phyloP scores from a whole-genome alignment of 164 flowering plant genomes.

The Magnolia sinica region DNA sequence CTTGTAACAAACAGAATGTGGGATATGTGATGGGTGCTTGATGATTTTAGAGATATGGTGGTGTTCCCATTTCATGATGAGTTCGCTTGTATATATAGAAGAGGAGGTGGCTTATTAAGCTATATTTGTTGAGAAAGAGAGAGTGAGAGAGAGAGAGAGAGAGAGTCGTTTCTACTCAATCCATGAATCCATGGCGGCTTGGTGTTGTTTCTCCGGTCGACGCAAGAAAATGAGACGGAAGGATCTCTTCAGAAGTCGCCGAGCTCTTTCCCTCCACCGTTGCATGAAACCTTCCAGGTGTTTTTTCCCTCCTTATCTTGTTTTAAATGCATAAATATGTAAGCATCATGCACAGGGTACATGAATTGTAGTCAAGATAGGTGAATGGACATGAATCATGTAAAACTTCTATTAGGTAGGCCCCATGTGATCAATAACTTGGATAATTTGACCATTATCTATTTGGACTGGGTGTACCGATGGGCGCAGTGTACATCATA shows the following conservation, averaged over 20 bases:
- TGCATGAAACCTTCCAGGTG: neutral
- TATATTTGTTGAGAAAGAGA: neutral
- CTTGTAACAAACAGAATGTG: slow-evolving; percentile 11
- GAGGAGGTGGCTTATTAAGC: neutral
- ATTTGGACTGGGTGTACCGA: too few species aligned
- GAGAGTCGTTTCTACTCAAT: slow-evolving; percentile 10
- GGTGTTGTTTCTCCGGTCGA: slow-evolving; percentile 1
- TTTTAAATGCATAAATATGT: too few species aligned
- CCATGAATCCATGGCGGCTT: neutral
- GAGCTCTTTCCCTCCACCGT: neutral
- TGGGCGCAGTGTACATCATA: too few species aligned
- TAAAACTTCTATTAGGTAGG: too few species aligned
- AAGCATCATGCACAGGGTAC: too few species aligned
- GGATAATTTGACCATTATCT: too few species aligned
- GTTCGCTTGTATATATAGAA: neutral
- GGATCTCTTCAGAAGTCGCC: slow-evolving; percentile 5
- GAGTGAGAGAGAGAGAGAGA: neutral
- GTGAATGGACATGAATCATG: too few species aligned
- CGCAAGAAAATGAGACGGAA: slow-evolving; percentile 32
- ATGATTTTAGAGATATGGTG: neutral
- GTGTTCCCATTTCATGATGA: neutral
- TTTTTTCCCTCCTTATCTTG: too few species aligned
- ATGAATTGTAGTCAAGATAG: too few species aligned
- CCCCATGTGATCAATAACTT: too few species aligned
- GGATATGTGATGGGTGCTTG: slow-evolving; percentile 5